Evolutionary conservation across 495 filamentous ascomycete genomes (phyloP), one percentile per base, ranked within the genome.

Genomic region (Hypoxylon trugodes): DNA sequence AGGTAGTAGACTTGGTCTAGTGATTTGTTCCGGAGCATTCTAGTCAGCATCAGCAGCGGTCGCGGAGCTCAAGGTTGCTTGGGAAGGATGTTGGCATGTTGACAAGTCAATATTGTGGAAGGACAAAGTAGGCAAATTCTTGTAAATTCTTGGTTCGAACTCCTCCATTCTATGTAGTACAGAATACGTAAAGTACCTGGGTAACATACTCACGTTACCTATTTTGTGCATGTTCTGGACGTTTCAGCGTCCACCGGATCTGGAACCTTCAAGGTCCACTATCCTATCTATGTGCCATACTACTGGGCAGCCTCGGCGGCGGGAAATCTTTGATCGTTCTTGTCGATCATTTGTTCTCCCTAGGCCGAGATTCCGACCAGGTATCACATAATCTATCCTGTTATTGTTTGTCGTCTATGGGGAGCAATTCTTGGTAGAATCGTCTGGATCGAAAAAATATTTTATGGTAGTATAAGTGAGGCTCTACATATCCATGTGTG

Each of bases 331-430:
- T 58, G 58, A 67, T 67, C 63, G 30, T 41, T 42, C 58, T 54
- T 58, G 64, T 67, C 64, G 64, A 67, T 67, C 64, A 42, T 35
- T 53, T 58, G 64, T 57, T 67, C 64, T 53, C 28, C 58, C 22
- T 25, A 54, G 64, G 64, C 37, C 64, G 64, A 67, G 64, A 66
- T 38, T 40, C 46, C 25, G 32, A 47, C 15, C 13, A 16, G 12
- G 38, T 58, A 53, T 58, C 49, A 56, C 43, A 38, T 50, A 61
- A 52, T 51, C 28, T 6, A 12, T 24, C 22, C 18, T 33, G 21
- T n/a, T 24, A 24, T 33, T 48, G 25, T 46, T 9, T 37, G 30
- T 49, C n/a, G 32, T 51, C 12, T 18, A 15, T 30, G 13, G 24
- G 22, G 37, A 37, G 22, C 12, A 32, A 9, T 10, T 45, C 7